Conservation (phyloP, 2,329 filamentous ascomycete genomes). For the Curvularia sp. region DNA sequence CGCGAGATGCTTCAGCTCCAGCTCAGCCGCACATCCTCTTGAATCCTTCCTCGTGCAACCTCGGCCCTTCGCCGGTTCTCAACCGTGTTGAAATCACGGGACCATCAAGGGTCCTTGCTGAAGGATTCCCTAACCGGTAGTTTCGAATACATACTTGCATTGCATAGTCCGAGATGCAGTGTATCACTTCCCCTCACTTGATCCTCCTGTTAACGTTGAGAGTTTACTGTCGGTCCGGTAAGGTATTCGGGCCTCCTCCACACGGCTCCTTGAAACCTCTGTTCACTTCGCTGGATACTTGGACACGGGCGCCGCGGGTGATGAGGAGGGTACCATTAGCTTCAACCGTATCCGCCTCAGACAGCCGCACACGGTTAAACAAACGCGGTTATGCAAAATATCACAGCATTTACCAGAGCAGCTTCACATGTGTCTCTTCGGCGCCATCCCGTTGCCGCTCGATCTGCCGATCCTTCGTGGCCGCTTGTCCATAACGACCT, state of each 20-base stretch:
- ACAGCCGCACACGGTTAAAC: not conserved
- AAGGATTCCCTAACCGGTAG: not conserved
- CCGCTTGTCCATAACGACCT: not conserved
- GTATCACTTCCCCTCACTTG: not conserved
- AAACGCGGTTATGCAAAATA: not conserved
- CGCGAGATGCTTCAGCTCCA: not conserved
- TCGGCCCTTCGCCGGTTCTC: not conserved
- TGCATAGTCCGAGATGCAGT: not conserved
- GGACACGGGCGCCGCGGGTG: not conserved
- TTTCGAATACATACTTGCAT: slow-evolving; percentile 1
- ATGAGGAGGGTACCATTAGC: not conserved
- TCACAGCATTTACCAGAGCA: not conserved
- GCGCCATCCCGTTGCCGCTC: too few species aligned
- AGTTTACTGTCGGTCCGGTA: not conserved
- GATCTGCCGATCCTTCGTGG: not conserved
- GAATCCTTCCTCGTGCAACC: not conserved
- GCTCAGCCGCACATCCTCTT: not conserved
- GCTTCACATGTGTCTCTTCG: not conserved
- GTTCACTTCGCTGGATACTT: not conserved
- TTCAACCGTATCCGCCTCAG: not conserved
- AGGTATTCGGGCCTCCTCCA: not conserved
- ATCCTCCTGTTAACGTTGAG: not conserved
- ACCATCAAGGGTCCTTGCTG: not conserved
- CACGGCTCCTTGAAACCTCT: not conserved
- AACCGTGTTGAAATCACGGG: not conserved